A percentile compares a stretch with the other conserved stretches of the same genome.
phyloP scores from a whole-genome alignment of 345 rosid genomes.

The Melaleuca alternifolia region DNA sequence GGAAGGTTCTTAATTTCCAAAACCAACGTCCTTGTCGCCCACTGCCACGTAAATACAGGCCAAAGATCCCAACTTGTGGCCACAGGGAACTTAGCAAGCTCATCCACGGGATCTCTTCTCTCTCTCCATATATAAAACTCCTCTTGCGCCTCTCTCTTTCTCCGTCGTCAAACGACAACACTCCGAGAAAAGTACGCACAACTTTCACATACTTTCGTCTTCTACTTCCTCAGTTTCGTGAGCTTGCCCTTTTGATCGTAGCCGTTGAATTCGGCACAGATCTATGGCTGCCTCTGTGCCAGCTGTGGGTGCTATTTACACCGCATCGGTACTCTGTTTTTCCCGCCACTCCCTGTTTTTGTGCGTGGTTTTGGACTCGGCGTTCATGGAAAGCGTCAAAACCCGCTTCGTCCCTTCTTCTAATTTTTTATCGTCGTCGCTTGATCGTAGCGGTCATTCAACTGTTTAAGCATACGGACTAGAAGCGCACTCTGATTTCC shows the following conservation, averaged over 20 bases:
- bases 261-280: neutral
- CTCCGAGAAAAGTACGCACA: neutral
- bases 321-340: neutral
- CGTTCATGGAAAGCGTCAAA: neutral
- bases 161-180: neutral
- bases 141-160: neutral
- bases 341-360: neutral
- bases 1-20: neutral
- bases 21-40: neutral
- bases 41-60: neutral
- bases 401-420: neutral
- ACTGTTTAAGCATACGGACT: neutral
- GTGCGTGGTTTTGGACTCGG: neutral
- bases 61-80: neutral
- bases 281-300: neutral
- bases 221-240: neutral
- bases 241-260: rapidly evolving
- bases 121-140: neutral
- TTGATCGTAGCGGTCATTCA: neutral
- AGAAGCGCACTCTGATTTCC: neutral
- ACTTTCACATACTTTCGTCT: neutral
- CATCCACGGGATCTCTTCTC: neutral
- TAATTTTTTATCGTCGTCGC: neutral
- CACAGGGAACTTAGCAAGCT: neutral
- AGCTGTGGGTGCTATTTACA: neutral